Base-by-base conservation (phyloP, 1,284 basidiomycete species). In the Porphyrellus sp. region DNA sequence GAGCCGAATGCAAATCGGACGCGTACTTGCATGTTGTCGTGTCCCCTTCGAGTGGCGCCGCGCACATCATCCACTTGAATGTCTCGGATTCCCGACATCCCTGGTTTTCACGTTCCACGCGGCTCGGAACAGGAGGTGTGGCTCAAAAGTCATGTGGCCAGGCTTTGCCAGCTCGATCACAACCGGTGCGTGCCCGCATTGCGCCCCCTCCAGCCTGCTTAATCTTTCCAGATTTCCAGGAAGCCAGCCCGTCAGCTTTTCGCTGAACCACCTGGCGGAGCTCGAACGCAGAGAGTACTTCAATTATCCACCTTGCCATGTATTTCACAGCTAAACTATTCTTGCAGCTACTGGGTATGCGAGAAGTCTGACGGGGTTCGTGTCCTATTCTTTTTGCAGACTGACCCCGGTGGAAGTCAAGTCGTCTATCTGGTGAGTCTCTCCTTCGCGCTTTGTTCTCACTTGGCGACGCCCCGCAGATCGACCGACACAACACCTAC, bases 301-400 rank as follows among this genome's bases (percentile, higher is more conserved):
- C 53, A 42, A 33, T 31, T 40, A 49, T 37, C 47, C 50, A 20
- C 49, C 47, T 20, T 30, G 18, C 28, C 49, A 27, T 20, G 11
- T 42, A 37, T 47, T 33, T 6, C 46, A 49, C 28, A 16, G 37
- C 53, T 60, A 37, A n/a, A 43, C 21, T 33, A 30, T 40, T n/a
- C 56, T 31, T 49, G 43, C 46, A 97, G 93, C 70, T 99, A 91
- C 70, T 99, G 96, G 96, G 96, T 99, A 27, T 98, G 94, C 74
- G 97, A 99, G 74, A 99, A 99, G 76, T 97, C 94, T n/a, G 97
- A 99, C 67, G 97, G 97, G 3, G 74, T 98, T 49, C 84, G 97
- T 38, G 92, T 99, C 28, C 77, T 99, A 39, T 81, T 98, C 43
- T 77, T 97, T 54, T 80, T 99, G 46, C 80, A 87, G 37, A 89